Evolutionary conservation across 176 grass and related monocot genomes (phyloP).

Genomic region (Aegilops longissima): DNA sequence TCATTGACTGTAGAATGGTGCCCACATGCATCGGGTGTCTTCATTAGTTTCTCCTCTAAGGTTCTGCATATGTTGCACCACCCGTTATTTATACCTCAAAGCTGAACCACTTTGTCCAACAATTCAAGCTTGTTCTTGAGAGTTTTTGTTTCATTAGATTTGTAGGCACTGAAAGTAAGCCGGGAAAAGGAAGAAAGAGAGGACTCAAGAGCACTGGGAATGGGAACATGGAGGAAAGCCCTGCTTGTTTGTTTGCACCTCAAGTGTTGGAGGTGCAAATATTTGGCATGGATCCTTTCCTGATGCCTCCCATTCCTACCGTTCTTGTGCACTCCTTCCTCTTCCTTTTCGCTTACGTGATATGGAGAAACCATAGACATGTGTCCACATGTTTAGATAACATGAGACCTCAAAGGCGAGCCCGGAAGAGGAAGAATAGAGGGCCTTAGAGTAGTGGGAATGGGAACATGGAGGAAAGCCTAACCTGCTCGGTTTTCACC

Average conservation of each 20-base stretch:
- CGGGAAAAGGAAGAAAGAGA: too few species aligned
- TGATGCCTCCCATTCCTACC: constrained; percentile 9
- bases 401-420: not conserved
- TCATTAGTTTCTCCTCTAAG: too few species aligned
- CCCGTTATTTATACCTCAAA: too few species aligned
- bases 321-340: constrained; percentile 26
- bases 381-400: not conserved
- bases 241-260: not conserved
- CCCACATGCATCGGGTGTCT: too few species aligned
- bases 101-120: too few species aligned
- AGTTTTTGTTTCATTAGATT: too few species aligned
- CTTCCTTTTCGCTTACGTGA: constrained; percentile 12
- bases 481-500: not conserved
- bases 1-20: too few species aligned
- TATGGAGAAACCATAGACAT: not conserved
- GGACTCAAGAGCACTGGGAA: constrained; percentile 22
- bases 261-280: not conserved
- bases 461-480: not conserved
- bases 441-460: not conserved
- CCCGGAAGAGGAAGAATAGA: not conserved
- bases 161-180: too few species aligned
- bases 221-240: not conserved
- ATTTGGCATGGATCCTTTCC: not conserved
- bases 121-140: too few species aligned
- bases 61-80: too few species aligned